These are phyloP conservation scores for Neocallimastix lanati DNA, from an alignment of 192 early-diverging fungal species.

Conservation along the genomic window DNA sequence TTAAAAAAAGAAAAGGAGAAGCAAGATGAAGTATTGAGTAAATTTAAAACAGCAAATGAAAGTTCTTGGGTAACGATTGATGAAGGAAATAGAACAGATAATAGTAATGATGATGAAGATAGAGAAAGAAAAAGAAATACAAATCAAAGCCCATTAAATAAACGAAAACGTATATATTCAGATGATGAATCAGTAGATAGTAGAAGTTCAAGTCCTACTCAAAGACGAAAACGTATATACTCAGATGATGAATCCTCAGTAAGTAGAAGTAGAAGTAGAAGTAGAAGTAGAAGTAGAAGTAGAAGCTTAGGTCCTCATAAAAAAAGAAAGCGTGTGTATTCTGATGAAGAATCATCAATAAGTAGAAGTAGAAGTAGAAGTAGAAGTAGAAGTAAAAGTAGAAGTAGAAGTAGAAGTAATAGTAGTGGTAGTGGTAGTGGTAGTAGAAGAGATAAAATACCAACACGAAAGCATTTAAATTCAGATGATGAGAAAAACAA, in stretches of 20 bases:
- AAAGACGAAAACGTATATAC: neutral
- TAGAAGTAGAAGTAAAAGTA: neutral
- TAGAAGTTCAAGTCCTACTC: too few species aligned
- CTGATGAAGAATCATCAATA: neutral
- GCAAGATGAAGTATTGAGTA: neutral
- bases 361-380: neutral
- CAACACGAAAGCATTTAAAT: neutral
- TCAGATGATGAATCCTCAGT: neutral
- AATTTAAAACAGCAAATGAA: neutral
- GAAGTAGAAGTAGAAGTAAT: neutral
- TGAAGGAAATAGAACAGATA: neutral
- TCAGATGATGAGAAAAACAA: neutral
- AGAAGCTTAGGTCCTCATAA: neutral
- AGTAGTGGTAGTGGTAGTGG: neutral
- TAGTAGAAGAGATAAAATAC: neutral
- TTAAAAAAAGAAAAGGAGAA: neutral
- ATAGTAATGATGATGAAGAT: neutral
- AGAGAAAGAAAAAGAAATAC: too few species aligned
- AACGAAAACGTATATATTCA: too few species aligned
- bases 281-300: neutral
- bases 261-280: neutral
- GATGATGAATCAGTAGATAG: too few species aligned
- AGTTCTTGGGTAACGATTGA: neutral
- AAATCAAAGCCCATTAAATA: too few species aligned
- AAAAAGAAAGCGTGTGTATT: neutral